phyloP scores from a whole-genome alignment of 169 alveolate genomes.

The Plasmodium fragile region DNA sequence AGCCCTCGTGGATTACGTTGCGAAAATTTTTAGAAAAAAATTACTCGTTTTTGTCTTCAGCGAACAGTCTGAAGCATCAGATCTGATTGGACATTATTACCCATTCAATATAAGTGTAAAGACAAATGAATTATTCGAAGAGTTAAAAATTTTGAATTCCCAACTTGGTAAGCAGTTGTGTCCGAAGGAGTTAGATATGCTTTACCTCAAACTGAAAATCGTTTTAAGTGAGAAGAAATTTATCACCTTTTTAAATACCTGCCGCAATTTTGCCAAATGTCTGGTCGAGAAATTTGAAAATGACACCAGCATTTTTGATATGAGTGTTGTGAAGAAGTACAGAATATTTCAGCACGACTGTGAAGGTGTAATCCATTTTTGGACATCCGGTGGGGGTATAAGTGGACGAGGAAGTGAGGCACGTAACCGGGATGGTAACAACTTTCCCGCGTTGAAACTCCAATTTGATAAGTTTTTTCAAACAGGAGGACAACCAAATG shows the following conservation, averaged over 20 bases:
- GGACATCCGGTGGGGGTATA: constrained; percentile 20
- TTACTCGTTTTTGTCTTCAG: constrained; percentile 94
- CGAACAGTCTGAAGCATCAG: constrained; percentile 94
- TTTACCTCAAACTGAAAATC: constrained; percentile 43
- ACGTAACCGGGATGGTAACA: not conserved
- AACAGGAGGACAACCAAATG: constrained; percentile 10
- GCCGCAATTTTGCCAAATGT: constrained; percentile 21
- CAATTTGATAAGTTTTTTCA: constrained; percentile 16
- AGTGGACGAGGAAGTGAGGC: not conserved
- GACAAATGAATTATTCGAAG: constrained; percentile 48
- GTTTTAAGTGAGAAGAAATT: constrained; percentile 53
- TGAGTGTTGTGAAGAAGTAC: constrained; percentile 24
- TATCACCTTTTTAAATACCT: constrained; percentile 67
- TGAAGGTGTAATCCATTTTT: constrained; percentile 22
- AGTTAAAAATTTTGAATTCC: constrained; percentile 16
- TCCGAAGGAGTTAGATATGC: constrained; percentile 25
- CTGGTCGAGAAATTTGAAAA: constrained; percentile 21
- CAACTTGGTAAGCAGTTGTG: not conserved
- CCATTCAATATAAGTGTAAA: constrained; percentile 81
- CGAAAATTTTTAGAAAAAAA: constrained; percentile 89
- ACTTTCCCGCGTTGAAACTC: not conserved
- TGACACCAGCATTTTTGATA: constrained; percentile 33
- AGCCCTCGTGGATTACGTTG: constrained; percentile 93
- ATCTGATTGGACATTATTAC: constrained; percentile 91
- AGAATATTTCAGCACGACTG: constrained; percentile 20